Percentiles rank a stretch among this genome's conserved stretches.
Evolutionary conservation across 768 basidiomycete species (phyloP).

Genomic region (Coprinellus micaceus): DNA sequence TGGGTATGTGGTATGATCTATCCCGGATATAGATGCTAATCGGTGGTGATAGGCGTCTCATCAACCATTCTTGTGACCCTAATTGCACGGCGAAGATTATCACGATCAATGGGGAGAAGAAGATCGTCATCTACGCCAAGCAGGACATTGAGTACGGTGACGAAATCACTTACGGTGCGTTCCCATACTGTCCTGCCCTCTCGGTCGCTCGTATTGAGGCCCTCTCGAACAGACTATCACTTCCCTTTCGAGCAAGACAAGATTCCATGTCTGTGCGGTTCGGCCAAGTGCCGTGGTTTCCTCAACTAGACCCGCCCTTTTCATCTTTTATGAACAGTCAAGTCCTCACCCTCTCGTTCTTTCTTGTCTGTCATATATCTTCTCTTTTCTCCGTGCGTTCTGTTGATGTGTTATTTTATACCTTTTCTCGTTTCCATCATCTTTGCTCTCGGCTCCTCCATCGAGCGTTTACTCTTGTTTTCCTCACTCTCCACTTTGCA

Average conservation of each 20-base stretch:
- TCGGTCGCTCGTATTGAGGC: background rate
- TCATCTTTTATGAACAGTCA: constrained; percentile 25
- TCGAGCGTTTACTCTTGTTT: background rate
- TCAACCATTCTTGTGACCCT: constrained; percentile 98
- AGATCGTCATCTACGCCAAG: constrained; percentile 99
- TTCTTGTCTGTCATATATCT: background rate
- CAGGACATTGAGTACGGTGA: constrained; percentile 93
- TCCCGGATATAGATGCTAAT: constrained; percentile 10
- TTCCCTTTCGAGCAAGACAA: constrained; percentile 99
- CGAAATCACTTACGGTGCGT: constrained; percentile 93
- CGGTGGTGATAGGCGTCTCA: constrained; percentile 68
- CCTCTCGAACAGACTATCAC: constrained; percentile 74
- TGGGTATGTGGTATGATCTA: constrained; percentile 62
- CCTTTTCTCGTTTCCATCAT: background rate
- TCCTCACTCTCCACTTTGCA: constrained; percentile 8
- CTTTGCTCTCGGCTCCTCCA: background rate
- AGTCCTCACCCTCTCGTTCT: background rate
- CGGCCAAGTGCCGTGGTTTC: constrained; percentile 88
- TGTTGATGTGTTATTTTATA: background rate
- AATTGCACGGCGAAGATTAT: constrained; percentile 90
- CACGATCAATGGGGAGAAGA: constrained; percentile 88
- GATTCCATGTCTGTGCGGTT: constrained; percentile 89
- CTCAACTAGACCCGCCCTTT: constrained; percentile 97
- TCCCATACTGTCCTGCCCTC: background rate
- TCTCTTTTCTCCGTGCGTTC: background rate